Evolutionary conservation across 495 filamentous ascomycete species (phyloP), one percentile per base, ranked within the genome.

Genomic region (Trichocladium uniseriatum): DNA sequence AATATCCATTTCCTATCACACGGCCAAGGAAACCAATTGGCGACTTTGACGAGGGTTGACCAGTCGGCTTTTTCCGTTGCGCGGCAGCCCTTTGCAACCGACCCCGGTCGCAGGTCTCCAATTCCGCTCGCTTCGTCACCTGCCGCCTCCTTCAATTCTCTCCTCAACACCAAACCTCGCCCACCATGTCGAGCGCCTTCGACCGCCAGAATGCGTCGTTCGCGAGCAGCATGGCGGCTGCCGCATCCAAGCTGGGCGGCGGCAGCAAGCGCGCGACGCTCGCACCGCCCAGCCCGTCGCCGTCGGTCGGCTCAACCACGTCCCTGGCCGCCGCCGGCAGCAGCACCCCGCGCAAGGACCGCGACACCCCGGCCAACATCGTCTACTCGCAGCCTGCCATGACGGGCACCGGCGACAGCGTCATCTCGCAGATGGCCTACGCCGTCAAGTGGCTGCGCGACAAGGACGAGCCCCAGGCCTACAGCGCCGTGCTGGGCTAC

Each of bases 341-440:
- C 48, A 66, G 57, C 35, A 68, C 59, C 46, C 80, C 75, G 45
- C 63, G 66, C 45, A 83, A 79, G 60, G 58, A 62, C 48, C 76
- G 76, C 50, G 84, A 83, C 66, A 53, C 49, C 11, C 51, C 57
- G 14, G 45, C 35, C 44, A 58, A 43, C 43, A 71, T 80, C 45
- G 79, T 84, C 53, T 89, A 82, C 65, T 89, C 86, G 10, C 87
- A 91, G 64, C 86, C 89, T 13, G 74, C 76, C 37, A 76, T 82
- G 56, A 89, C 86, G 3, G 86, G 86, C 51, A 83, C 78, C 24
- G 89, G 87, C 52, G 75, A 76, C 41, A 81, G 87, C 62, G 80
- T 90, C 62, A 82, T 87, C 74, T 90, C 87, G 8, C 83, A 94
- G 56, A 79, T 96, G 48, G 73, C 80, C 48, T 92, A 87, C 64